phyloP scores from a whole-genome alignment of 495 filamentous ascomycete species.

The Xylaria telfairii region DNA sequence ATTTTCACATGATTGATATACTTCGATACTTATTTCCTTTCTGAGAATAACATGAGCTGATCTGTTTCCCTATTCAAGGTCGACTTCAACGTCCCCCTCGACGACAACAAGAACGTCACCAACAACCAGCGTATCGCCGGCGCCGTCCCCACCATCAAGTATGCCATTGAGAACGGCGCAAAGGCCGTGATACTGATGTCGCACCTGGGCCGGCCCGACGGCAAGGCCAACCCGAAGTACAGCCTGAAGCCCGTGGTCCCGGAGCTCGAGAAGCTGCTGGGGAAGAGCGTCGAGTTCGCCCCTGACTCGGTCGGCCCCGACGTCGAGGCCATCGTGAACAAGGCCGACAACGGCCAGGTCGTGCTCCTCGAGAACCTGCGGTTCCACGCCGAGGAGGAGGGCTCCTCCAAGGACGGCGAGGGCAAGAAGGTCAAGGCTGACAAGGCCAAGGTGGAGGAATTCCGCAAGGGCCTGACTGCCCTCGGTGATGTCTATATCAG shows the following conservation, averaged over 20 bases:
- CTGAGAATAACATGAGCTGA: conserved; percentile 25
- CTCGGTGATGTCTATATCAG: conserved; percentile 97
- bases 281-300: conserved; percentile 82
- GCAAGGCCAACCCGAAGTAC: conserved; percentile 89
- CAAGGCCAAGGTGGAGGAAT: conserved; percentile 87
- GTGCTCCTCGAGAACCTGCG: conserved; percentile 96
- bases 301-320: conserved; percentile 89
- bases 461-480: conserved; percentile 92
- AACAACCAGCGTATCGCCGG: conserved; percentile 98
- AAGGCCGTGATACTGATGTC: conserved; percentile 98
- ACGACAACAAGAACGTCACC: conserved; percentile 88
- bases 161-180: conserved; percentile 91
- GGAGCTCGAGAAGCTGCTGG: conserved; percentile 89
- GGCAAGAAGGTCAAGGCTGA: conserved; percentile 99
- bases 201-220: conserved; percentile 94
- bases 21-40: background rate
- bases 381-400: conserved; percentile 98
- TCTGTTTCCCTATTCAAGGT: conserved; percentile 62
- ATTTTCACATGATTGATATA: background rate
- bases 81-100: conserved; percentile 99
- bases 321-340: conserved; percentile 87
- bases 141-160: conserved; percentile 96
- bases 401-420: conserved; percentile 85
- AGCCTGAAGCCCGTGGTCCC: conserved; percentile 89
- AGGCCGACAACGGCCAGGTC: conserved; percentile 80